phyloP scores from a whole-genome alignment of 2,329 filamentous ascomycete species.

The Fusarium tuaranense region DNA sequence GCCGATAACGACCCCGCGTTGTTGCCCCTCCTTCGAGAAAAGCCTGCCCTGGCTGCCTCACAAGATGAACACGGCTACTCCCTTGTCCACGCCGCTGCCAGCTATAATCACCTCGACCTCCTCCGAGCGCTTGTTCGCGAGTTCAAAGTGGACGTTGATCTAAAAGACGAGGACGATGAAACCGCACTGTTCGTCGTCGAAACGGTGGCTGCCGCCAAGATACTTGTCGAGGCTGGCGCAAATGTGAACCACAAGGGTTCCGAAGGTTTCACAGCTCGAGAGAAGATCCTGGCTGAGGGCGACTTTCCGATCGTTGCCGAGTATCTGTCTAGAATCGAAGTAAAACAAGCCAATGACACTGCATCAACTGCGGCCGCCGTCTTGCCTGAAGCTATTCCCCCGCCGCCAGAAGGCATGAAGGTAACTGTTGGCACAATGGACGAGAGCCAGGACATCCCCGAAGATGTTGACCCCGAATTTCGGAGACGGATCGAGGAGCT shows the following conservation, averaged over 20 bases:
- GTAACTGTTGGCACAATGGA: constrained; percentile 83
- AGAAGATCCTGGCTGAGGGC: constrained; percentile 70
- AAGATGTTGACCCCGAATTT: constrained; percentile 83
- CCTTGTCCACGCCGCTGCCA: constrained; percentile 90
- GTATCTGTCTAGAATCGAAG: constrained; percentile 37
- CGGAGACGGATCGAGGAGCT: constrained; percentile 89
- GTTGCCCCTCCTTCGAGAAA: constrained; percentile 77
- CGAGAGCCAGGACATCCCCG: constrained; percentile 68
- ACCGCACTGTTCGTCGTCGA: constrained; percentile 96
- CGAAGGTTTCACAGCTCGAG: constrained; percentile 82
- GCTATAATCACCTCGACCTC: constrained; percentile 88
- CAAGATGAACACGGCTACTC: constrained; percentile 96
- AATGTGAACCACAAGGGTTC: constrained; percentile 74
- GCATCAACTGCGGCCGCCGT: constrained; percentile 43
- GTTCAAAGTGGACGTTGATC: constrained; percentile 81
- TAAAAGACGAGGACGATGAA: constrained; percentile 91
- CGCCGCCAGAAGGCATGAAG: constrained; percentile 79
- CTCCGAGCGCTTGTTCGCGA: constrained; percentile 80
- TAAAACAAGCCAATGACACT: constrained; percentile 45
- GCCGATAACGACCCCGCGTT: constrained; percentile 84
- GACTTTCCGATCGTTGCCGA: constrained; percentile 39
- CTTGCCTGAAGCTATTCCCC: constrained; percentile 61
- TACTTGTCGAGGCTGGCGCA: constrained; percentile 82
- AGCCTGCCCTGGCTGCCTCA: constrained; percentile 79
- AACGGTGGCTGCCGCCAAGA: constrained; percentile 79